Percentiles rank a stretch among this genome's conserved stretches.
Conservation (phyloP, 192 early-diverging fungal genomes). For the Entomortierella beljakovae region DNA sequence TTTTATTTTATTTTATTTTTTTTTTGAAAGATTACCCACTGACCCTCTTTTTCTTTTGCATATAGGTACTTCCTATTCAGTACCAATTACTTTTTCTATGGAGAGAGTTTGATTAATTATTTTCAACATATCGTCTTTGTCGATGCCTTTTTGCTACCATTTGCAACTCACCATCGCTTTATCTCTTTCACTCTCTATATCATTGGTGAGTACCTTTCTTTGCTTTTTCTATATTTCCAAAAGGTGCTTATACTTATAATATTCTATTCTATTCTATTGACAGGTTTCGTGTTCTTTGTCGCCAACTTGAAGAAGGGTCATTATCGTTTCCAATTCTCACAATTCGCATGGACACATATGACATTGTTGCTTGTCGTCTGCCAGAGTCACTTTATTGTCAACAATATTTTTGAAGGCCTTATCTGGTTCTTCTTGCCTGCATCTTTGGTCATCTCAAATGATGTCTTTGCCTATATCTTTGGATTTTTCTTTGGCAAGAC, state of each 20-base stretch:
- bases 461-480: slow-evolving; percentile 95
- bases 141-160: slow-evolving; percentile 83
- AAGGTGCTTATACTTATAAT: not conserved
- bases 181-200: slow-evolving; percentile 92
- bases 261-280: not conserved
- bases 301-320: slow-evolving; percentile 91
- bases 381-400: slow-evolving; percentile 95
- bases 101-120: slow-evolving; percentile 91
- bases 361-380: slow-evolving; percentile 90
- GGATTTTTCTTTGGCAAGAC: slow-evolving; percentile 96
- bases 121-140: slow-evolving; percentile 87
- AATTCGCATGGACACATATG: slow-evolving; percentile 99
- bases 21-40: not conserved
- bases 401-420: slow-evolving; percentile 98
- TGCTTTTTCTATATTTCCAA: not conserved
- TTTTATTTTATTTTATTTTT: not conserved
- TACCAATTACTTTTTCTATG: slow-evolving; percentile 95
- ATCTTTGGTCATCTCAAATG: slow-evolving; percentile 92
- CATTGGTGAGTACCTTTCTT: slow-evolving; percentile 64
- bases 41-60: not conserved
- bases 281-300: slow-evolving; percentile 93
- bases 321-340: slow-evolving; percentile 95
- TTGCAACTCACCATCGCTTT: slow-evolving; percentile 94
- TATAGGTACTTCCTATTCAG: slow-evolving; percentile 86
- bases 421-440: slow-evolving; percentile 97